phyloP scores from a whole-genome alignment of 805 yeast genomes.

The Yamadazyma sp. region DNA sequence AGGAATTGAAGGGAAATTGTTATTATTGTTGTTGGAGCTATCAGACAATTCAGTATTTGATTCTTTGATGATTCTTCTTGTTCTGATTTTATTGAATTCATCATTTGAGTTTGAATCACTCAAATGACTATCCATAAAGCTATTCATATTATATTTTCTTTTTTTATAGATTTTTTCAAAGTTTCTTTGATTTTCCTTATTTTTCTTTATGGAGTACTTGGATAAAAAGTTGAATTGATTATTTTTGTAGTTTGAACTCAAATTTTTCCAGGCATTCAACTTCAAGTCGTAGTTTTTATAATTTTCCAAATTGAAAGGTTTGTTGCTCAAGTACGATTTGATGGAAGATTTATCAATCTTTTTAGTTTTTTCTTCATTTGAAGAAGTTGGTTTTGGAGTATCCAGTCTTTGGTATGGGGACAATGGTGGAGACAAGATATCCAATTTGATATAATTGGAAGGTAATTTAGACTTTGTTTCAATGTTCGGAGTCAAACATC shows the following conservation, averaged over 20 bases:
- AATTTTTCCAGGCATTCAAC: conserved; percentile 50
- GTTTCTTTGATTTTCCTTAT: conserved; percentile 15
- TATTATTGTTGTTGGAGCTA: neutral
- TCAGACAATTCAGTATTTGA: conserved; percentile 10
- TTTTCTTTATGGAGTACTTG: conserved; percentile 41
- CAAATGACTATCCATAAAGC: conserved; percentile 10
- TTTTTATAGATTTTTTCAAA: conserved; percentile 20
- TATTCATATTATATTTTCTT: conserved; percentile 14
- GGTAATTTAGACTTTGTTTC: conserved; percentile 13
- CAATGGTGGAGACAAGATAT: conserved; percentile 46
- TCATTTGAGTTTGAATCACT: conserved; percentile 18
- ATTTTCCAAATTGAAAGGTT: conserved; percentile 48
- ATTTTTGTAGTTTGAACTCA: conserved; percentile 44
- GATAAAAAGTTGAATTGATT: conserved; percentile 51
- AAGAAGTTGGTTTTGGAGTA: neutral
- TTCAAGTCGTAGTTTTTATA: conserved; percentile 44
- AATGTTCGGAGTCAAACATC: conserved; percentile 30
- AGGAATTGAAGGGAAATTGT: conserved; percentile 3
- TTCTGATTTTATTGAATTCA: conserved; percentile 50
- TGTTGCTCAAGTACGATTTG: conserved; percentile 11
- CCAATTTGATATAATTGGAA: conserved; percentile 9
- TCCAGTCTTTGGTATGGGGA: conserved; percentile 36
- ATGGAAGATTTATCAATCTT: conserved; percentile 7
- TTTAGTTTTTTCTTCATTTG: neutral
- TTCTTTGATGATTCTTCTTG: conserved; percentile 50